Percentiles rank a stretch among this genome's conserved stretches.
phyloP scores from a whole-genome alignment of 1,284 basidiomycete species.

The Sanghuangporus baumii region DNA sequence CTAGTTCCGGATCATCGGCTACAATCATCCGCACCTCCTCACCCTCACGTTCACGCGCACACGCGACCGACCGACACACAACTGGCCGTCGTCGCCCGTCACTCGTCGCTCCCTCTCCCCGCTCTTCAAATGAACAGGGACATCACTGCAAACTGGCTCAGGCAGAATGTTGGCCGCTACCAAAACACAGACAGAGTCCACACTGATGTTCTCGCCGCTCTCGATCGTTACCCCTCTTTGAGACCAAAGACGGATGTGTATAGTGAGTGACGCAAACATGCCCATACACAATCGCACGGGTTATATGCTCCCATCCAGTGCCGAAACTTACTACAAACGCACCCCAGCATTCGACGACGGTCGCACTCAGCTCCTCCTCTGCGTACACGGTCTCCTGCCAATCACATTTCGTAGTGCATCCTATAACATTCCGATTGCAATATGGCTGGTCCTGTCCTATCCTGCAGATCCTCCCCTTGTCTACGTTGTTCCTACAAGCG shows the following conservation, averaged over 20 bases:
- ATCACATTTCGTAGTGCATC: conserved; percentile 72
- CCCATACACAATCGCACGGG: neutral
- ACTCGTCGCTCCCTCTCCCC: neutral
- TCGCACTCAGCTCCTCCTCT: conserved; percentile 85
- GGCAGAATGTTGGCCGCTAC: conserved; percentile 65
- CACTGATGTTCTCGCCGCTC: conserved; percentile 60
- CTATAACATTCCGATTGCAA: conserved; percentile 91
- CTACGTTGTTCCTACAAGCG: conserved; percentile 93
- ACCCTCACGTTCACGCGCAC: too few species aligned
- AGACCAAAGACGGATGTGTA: conserved; percentile 90
- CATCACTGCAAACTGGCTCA: conserved; percentile 65
- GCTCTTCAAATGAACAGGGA: conserved; percentile 20
- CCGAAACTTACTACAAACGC: conserved; percentile 4
- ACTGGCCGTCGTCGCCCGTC: neutral
- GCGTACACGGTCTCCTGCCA: conserved; percentile 86
- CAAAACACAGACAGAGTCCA: conserved; percentile 41
- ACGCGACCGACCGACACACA: neutral
- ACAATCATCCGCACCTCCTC: neutral
- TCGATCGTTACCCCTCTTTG: conserved; percentile 60
- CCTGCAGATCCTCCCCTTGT: conserved; percentile 78
- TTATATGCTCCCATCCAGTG: conserved; percentile 17
- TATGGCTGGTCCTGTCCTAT: conserved; percentile 86
- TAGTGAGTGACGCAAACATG: conserved; percentile 47
- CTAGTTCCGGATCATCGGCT: neutral
- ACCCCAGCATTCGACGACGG: conserved; percentile 87